These are phyloP conservation scores for Flaveria robusta DNA, from an alignment of 129 eudicot genomes.

Conservation along the genomic window DNA sequence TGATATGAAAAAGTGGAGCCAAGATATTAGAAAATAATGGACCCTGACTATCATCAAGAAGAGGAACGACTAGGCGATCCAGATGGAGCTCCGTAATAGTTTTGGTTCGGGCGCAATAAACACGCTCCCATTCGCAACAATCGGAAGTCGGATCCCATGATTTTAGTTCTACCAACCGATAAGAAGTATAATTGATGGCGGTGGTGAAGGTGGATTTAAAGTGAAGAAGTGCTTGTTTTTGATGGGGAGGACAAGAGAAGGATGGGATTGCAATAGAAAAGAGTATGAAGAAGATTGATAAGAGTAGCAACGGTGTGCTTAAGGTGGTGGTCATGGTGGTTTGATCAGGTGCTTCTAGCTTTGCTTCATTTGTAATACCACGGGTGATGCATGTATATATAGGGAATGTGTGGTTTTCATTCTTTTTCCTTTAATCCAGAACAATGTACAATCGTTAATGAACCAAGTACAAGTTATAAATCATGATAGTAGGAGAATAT, in stretches of 20 bases:
- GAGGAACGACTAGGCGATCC: constrained; percentile 12
- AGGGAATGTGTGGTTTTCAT: neutral
- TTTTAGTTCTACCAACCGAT: constrained; percentile 16
- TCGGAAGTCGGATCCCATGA: constrained; percentile 49
- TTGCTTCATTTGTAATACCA: too few relatives aligned
- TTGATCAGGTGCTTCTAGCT: too few relatives aligned
- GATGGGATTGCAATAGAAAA: constrained; percentile 22
- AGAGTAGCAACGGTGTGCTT: neutral
- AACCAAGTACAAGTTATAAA: neutral
- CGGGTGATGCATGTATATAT: neutral
- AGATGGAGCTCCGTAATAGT: constrained; percentile 38
- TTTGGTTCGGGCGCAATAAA: constrained; percentile 28
- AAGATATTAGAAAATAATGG: constrained; percentile 27
- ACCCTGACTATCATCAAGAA: neutral
- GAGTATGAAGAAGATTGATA: constrained; percentile 29
- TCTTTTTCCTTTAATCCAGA: neutral
- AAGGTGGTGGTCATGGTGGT: constrained; percentile 7
- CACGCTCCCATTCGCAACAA: constrained; percentile 58
- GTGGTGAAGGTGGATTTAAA: constrained; percentile 37
- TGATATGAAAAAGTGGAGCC: constrained; percentile 46
- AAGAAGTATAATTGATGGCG: constrained; percentile 33
- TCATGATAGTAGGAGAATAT: neutral
- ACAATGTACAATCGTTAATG: neutral
- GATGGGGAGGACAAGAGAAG: constrained; percentile 23
- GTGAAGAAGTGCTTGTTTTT: constrained; percentile 34